These are phyloP conservation scores for Fusarium coffeatum DNA, from an alignment of 2,329 filamentous ascomycete genomes.

Conservation along the genomic window DNA sequence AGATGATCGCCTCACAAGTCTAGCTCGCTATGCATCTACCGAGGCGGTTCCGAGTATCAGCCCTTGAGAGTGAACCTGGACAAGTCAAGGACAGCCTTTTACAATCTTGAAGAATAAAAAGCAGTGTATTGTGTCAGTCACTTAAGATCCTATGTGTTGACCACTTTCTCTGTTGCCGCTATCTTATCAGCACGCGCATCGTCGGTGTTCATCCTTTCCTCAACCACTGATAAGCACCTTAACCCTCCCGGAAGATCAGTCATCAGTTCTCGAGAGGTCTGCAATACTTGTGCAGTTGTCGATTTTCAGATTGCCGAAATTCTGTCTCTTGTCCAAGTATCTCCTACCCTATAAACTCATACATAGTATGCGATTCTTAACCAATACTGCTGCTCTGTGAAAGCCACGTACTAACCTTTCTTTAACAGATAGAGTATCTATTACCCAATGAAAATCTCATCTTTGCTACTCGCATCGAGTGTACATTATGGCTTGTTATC, in stretches of 20 bases:
- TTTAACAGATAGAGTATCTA: not conserved
- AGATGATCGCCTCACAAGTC: slow-evolving; percentile 45
- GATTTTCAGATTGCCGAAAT: not conserved
- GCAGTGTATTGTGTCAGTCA: not conserved
- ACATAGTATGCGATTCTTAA: not conserved
- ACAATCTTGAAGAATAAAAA: not conserved
- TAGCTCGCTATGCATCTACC: slow-evolving; percentile 38
- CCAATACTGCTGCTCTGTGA: not conserved
- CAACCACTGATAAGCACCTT: not conserved
- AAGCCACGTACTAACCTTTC: slow-evolving; percentile 5
- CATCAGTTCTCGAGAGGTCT: not conserved
- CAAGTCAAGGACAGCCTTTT: slow-evolving; percentile 32
- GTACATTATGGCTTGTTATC: slow-evolving; percentile 17
- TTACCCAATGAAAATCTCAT: slow-evolving; percentile 12
- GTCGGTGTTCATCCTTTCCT: not conserved
- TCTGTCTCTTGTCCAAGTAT: not conserved
- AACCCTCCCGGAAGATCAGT: not conserved
- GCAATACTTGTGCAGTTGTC: not conserved
- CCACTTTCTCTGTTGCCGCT: not conserved
- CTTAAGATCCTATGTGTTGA: not conserved
- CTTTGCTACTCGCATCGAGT: slow-evolving; percentile 24
- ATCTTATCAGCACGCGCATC: not conserved
- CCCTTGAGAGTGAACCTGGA: slow-evolving; percentile 19
- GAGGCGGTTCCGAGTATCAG: slow-evolving; percentile 36
- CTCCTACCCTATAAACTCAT: not conserved